Evolutionary conservation across 2,329 filamentous ascomycete genomes (phyloP), one percentile per base, ranked within the genome.

Genomic region (Colletotrichum nymphaeae): DNA sequence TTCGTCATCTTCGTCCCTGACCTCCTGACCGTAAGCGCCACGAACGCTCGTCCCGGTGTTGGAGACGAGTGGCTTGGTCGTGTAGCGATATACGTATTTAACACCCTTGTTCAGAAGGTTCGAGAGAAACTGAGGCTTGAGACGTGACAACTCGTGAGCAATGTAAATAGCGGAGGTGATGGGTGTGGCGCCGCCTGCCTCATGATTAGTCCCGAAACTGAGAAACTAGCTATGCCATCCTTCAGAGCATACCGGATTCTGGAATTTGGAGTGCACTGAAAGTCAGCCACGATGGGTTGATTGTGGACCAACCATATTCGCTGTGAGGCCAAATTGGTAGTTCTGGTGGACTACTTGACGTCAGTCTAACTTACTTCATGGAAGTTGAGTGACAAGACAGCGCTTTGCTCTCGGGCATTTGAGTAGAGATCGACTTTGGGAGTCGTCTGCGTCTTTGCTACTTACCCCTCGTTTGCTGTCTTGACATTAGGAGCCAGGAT

Each of bases 271-370:
- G 57, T 5, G 77, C 77, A 12, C 74, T 78, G 67, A 83, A 83
- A 1, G 79, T 81, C 5, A 83, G 26, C 82, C 80, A 84, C 2
- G 80, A 77, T 2, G 82, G 82, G 57, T 83, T 80, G 66, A 83
- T 80, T 1, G 78, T 83, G 2, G 80, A 82, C 81, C 80, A 83
- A 1, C 82, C 82, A 37, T 46, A 67, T 69, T 83, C 82, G 37
- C 80, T 82, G 26, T 83, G 82, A 5, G 81, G 81, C 81, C 80
- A 84, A 28, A 83, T 83, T 0, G 82, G 82, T n/a, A 84, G 74
- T 22, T 82, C 80, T 8, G 82, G 80, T 4, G 81, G 81, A 59
- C 74, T 74, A 1, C 4, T 1, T 1, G 5, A 14, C 5, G 58
- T 72, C 12, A 63, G 52, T 35, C 22, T 6, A 14, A 4, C 30